phyloP scores from a whole-genome alignment of 345 rosid genomes.

The Lumnitzera littorea region DNA sequence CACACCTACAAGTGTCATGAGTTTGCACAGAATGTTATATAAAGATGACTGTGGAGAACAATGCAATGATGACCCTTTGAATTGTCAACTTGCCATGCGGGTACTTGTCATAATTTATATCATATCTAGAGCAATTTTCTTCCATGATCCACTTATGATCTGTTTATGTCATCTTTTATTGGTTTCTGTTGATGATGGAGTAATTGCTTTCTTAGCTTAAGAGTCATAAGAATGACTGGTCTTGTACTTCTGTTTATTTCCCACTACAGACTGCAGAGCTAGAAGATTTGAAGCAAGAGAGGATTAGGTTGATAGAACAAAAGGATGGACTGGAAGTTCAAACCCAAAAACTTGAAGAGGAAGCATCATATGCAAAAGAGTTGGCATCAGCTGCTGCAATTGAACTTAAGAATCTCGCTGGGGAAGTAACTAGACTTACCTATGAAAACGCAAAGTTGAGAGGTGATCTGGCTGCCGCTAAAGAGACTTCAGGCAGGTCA shows the following conservation, averaged over 20 bases:
- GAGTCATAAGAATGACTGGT: background rate
- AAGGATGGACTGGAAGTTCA: constrained; percentile 53
- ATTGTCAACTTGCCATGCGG: constrained; percentile 44
- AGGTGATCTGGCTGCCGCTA: constrained; percentile 38
- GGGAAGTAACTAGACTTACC: constrained; percentile 64
- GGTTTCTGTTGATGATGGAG: too few relatives aligned
- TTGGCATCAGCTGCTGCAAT: constrained; percentile 64
- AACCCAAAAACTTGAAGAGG: constrained; percentile 46
- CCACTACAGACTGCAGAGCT: constrained; percentile 42
- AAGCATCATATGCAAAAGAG: constrained; percentile 69
- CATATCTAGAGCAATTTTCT: constrained; percentile 4
- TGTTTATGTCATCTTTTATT: too few relatives aligned
- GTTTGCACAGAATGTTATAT: constrained; percentile 54
- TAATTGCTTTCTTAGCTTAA: too few relatives aligned
- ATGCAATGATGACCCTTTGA: constrained; percentile 21
- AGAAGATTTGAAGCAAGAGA: constrained; percentile 51
- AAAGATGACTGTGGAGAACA: constrained; percentile 51
- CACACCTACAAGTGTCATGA: constrained; percentile 56
- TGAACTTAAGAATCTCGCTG: constrained; percentile 59
- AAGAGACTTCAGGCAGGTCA: constrained; percentile 28
- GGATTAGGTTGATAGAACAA: constrained; percentile 35
- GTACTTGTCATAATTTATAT: constrained; percentile 14
- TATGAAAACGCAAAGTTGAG: constrained; percentile 54
- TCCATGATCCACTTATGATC: background rate
- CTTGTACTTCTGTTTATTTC: constrained; percentile 5